Percentiles rank a stretch among this genome's conserved stretches.
These are phyloP conservation scores for Ustulina deusta DNA, from an alignment of 2,329 filamentous ascomycete species.

Conservation along the genomic window DNA sequence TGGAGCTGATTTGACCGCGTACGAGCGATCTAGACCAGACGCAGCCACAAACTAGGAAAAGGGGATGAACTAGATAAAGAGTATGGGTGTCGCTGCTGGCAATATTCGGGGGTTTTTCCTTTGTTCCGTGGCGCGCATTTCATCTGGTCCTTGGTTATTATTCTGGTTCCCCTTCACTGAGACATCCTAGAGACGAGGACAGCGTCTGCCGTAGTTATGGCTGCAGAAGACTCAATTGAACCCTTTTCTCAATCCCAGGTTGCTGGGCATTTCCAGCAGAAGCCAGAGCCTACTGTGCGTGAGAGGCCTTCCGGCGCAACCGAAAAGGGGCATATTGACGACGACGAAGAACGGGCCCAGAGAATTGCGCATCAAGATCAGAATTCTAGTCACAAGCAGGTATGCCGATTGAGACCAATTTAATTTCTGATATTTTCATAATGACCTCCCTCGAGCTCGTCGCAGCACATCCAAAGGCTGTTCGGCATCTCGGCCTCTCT, in stretches of 20 bases:
- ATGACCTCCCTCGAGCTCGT: not conserved
- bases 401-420: not conserved
- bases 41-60: too few species aligned
- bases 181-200: too few species aligned
- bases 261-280: not conserved
- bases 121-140: not conserved
- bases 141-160: not conserved
- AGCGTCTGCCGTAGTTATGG: conserved; percentile 5
- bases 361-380: conserved; percentile 13
- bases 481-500: too few species aligned
- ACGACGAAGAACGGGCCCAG: conserved; percentile 13
- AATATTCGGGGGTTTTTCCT: not conserved
- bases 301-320: not conserved
- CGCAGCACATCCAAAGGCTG: too few species aligned
- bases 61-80: too few species aligned
- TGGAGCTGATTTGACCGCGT: not conserved
- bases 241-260: not conserved
- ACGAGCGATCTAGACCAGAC: too few species aligned
- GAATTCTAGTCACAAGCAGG: conserved; percentile 14
- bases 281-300: not conserved
- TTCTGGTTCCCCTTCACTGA: not conserved
- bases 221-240: conserved; percentile 12
- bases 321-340: conserved; percentile 3
- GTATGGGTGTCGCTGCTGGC: not conserved
- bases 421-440: not conserved